Evolutionary conservation across 306 rosid genomes (phyloP), one percentile per base, ranked within the genome.

Genomic region (Urtica urens): DNA sequence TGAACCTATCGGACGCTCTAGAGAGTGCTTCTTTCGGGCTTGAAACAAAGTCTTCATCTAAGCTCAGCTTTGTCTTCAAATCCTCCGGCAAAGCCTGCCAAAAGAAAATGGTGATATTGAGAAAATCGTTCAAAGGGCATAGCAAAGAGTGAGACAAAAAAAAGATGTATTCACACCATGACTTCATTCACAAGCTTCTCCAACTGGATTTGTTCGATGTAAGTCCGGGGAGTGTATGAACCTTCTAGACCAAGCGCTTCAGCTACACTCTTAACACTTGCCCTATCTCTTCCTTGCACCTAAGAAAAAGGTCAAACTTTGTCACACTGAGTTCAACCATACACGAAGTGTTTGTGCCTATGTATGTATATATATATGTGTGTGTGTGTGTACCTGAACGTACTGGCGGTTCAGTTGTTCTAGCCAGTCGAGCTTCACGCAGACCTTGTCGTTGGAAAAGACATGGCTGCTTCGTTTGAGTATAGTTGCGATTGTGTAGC

Each of bases 41-140:
- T 33, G 93, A 85, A 64, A 77, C 93, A 69, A 79, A 69, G 65
- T 92, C 99, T 71, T 92, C 99, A 58, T 92, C 86, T 9, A 85
- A 77, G 79, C 96, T 85, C 55, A 92, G 96, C 65, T 71, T 92
- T n/a, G 87, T 69, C 92, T 59, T 85, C 44, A 92, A 79, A 82
- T 92, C 99, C 23, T 92, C 99, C 57, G 99, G 99, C 63, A 92
- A 73, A 62, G 99, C 94, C 99, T 92, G 76, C 62, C n/a, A n/a
- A n/a, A n/a, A n/a, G n/a, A 55, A 45, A 64, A 35, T 16, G 40
- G 40, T 13, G 40, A 35, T 1, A 35, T 9, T 16, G 4, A 9
- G n/a, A 35, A 14, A 35, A 35, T n/a, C n/a, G n/a, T n/a, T n/a
- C n/a, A n/a, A n/a, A n/a, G n/a, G n/a, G n/a, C n/a, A n/a, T n/a